Percentiles rank a stretch among this genome's conserved stretches.
Evolutionary conservation across 768 basidiomycete genomes (phyloP).

Genomic region (Rhizopogon roseolus): DNA sequence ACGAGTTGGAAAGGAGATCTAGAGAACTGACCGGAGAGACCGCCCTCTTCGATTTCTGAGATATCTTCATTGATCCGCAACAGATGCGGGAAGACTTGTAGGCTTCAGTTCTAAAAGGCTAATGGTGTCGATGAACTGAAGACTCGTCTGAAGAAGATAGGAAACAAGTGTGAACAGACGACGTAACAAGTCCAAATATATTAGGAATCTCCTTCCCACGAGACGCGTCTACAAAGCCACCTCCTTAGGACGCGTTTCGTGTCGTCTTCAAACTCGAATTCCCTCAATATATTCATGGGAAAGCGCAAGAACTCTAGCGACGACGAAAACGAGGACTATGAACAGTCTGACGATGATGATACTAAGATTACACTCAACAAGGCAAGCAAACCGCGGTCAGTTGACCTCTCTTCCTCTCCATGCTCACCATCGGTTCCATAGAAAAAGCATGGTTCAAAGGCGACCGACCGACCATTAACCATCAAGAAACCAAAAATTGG

Average conservation of each 20-base stretch:
- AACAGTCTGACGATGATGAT: neutral
- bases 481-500: slow-evolving; percentile 34
- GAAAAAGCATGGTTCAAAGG: slow-evolving; percentile 1
- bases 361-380: neutral
- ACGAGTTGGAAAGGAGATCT: neutral
- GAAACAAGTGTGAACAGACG: slow-evolving; percentile 9
- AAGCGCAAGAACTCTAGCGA: slow-evolving; percentile 17
- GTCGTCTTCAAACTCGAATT: neutral
- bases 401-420: neutral
- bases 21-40: slow-evolving; percentile 61
- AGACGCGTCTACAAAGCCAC: neutral
- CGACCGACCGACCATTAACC: slow-evolving; percentile 11
- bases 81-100: slow-evolving; percentile 29
- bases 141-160: slow-evolving; percentile 9
- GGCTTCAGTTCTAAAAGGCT: slow-evolving; percentile 7
- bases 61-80: slow-evolving; percentile 81
- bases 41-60: slow-evolving; percentile 79
- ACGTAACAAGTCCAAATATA: slow-evolving; percentile 22
- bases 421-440: neutral
- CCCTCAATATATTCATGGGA: neutral
- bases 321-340: slow-evolving; percentile 15
- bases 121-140: neutral
- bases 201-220: slow-evolving; percentile 26
- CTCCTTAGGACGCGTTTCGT: slow-evolving; percentile 5
- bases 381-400: neutral